A percentile compares a stretch with the other conserved stretches of the same genome.
phyloP scores from a whole-genome alignment of 1,139 yeast species.

The Diutina neorugosa region DNA sequence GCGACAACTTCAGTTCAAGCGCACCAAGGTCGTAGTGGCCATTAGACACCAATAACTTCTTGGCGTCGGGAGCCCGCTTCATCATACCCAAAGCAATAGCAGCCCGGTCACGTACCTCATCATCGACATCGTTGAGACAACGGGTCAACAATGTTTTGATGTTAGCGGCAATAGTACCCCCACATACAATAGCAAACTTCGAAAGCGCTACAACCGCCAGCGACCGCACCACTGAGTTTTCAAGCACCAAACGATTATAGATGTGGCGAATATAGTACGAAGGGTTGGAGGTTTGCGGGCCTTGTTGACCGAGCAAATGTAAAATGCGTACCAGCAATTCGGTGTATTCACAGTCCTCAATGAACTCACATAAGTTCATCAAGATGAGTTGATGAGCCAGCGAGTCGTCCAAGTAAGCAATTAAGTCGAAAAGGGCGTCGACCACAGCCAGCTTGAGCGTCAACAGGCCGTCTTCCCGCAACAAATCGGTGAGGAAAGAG shows the following conservation, averaged over 20 bases:
- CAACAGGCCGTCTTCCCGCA: slow-evolving; percentile 86
- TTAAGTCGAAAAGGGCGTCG: slow-evolving; percentile 85
- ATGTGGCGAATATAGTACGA: slow-evolving; percentile 91
- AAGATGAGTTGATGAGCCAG: slow-evolving; percentile 71
- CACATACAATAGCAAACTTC: slow-evolving; percentile 77
- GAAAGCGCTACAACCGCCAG: slow-evolving; percentile 91
- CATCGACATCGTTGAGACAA: slow-evolving; percentile 82
- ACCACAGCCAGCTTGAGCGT: slow-evolving; percentile 78
- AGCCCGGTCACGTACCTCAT: slow-evolving; percentile 97
- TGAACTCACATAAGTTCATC: slow-evolving; percentile 87
- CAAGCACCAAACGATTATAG: slow-evolving; percentile 91
- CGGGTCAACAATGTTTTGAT: slow-evolving; percentile 68
- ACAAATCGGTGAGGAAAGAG: slow-evolving; percentile 67
- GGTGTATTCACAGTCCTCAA: slow-evolving; percentile 95
- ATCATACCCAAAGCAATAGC: slow-evolving; percentile 70
- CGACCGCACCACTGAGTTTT: slow-evolving; percentile 88
- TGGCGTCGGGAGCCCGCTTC: slow-evolving; percentile 29
- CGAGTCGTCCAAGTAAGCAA: slow-evolving; percentile 68
- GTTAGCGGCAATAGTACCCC: slow-evolving; percentile 52
- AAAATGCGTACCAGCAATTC: slow-evolving; percentile 85
- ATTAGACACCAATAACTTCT: slow-evolving; percentile 50
- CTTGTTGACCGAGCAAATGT: slow-evolving; percentile 87
- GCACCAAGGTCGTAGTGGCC: slow-evolving; percentile 61
- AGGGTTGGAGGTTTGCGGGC: slow-evolving; percentile 80
- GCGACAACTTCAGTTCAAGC: slow-evolving; percentile 66